A percentile compares a stretch with the other conserved stretches of the same genome.
Evolutionary conservation across 768 basidiomycete genomes (phyloP).

Genomic region (Chalciporus pseudorubinellus): DNA sequence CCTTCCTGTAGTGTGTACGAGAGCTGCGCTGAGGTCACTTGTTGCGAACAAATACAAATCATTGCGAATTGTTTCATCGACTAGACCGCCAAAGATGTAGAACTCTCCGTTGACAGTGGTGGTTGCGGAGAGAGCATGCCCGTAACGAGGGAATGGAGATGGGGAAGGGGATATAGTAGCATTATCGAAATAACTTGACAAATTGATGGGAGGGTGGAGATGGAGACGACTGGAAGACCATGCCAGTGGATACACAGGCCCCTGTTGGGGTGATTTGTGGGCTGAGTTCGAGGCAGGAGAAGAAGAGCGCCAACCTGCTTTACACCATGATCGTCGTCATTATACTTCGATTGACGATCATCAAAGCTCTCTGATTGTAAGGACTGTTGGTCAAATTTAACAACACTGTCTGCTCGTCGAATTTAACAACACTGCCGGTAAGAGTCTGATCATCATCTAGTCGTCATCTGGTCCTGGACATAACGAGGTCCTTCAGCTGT

Average conservation of each 20-base stretch:
- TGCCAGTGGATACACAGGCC: slow-evolving; percentile 74
- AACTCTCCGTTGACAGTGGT: slow-evolving; percentile 83
- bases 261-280: slow-evolving; percentile 36
- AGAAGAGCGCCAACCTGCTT: too few relatives aligned
- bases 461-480: too few relatives aligned
- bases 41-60: slow-evolving; percentile 92
- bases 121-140: slow-evolving; percentile 82
- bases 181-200: slow-evolving; percentile 63
- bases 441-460: too few relatives aligned
- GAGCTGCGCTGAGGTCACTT: slow-evolving; percentile 71
- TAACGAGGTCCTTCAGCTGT: too few relatives aligned
- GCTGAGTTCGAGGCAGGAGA: too few relatives aligned
- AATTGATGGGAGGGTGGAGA: slow-evolving; percentile 63
- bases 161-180: slow-evolving; percentile 69
- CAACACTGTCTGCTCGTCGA: too few relatives aligned
- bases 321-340: too few relatives aligned
- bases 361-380: too few relatives aligned
- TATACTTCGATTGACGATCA: too few relatives aligned
- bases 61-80: slow-evolving; percentile 84
- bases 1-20: slow-evolving; percentile 86
- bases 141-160: slow-evolving; percentile 94
- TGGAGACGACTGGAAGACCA: slow-evolving; percentile 78
- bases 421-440: too few relatives aligned
- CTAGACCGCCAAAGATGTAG: slow-evolving; percentile 95
- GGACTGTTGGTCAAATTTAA: too few relatives aligned